These are phyloP conservation scores for Hebeloma cylindrosporum DNA, from an alignment of 768 basidiomycete species.

Conservation along the genomic window DNA sequence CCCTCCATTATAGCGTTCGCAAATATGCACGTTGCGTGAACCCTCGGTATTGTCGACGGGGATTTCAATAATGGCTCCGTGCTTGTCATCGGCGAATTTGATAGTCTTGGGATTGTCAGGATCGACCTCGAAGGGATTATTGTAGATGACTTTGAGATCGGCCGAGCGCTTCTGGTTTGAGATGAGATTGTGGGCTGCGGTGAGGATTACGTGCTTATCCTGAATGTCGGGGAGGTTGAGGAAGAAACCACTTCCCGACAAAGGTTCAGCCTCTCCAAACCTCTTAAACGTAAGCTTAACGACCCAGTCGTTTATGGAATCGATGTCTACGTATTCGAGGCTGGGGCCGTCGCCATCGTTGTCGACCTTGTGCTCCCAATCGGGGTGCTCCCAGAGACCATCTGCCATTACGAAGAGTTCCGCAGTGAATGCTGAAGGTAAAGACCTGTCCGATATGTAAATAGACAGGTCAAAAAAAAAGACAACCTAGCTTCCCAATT, in stretches of 20 bases:
- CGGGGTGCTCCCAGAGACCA: conserved; percentile 13
- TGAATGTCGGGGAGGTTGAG: conserved; percentile 10
- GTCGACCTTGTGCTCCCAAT: conserved; percentile 4
- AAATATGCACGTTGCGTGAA: conserved; percentile 4
- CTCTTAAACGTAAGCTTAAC: conserved; percentile 11
- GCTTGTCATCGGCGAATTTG: background rate
- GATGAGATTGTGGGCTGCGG: conserved; percentile 12
- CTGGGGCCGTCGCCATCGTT: conserved; percentile 5
- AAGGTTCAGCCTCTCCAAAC: background rate
- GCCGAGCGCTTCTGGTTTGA: conserved; percentile 4
- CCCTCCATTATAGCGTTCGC: background rate
- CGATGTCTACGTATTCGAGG: conserved; percentile 7
- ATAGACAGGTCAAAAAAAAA: too few relatives aligned
- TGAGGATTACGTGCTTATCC: conserved; percentile 11
- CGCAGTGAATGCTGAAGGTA: too few relatives aligned
- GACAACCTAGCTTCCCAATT: too few relatives aligned
- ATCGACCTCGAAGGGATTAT: conserved; percentile 4
- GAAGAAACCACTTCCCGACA: conserved; percentile 12
- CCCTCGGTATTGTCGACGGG: background rate
- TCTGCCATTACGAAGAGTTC: conserved; percentile 2
- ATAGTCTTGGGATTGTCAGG: background rate
- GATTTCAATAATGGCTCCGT: background rate
- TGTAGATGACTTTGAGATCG: conserved; percentile 8
- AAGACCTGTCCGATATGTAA: too few relatives aligned
- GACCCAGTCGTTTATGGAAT: conserved; percentile 8